Evolutionary conservation across 352 stramenopile genomes (phyloP).

Genomic region (Phytophthora rubi): DNA sequence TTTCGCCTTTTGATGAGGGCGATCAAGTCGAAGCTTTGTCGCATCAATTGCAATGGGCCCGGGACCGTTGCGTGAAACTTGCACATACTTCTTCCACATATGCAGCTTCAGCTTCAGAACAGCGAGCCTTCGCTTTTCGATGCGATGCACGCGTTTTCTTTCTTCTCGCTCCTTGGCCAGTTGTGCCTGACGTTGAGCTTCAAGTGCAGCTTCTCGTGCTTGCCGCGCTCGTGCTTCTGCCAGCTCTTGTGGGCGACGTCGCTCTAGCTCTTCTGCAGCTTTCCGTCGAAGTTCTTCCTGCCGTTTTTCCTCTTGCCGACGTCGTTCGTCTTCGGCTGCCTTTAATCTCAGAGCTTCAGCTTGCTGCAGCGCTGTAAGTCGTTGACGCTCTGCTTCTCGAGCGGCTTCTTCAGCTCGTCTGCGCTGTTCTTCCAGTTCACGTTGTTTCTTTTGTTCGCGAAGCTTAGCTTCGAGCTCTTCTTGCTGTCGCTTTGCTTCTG

Average conservation of each 20-base stretch:
- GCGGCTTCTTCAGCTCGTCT: slow-evolving; percentile 46
- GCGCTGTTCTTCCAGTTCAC: slow-evolving; percentile 55
- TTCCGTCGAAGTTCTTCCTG: slow-evolving; percentile 44
- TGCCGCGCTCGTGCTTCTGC: slow-evolving; percentile 48
- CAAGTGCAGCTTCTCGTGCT: slow-evolving; percentile 48
- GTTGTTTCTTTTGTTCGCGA: slow-evolving; percentile 43
- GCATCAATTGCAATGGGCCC: slow-evolving; percentile 50
- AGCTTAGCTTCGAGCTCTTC: slow-evolving; percentile 43
- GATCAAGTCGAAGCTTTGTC: slow-evolving; percentile 37
- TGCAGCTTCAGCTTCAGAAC: slow-evolving; percentile 65
- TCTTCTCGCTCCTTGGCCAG: slow-evolving; percentile 55
- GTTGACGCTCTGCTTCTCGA: slow-evolving; percentile 39
- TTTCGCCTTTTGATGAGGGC: slow-evolving; percentile 51
- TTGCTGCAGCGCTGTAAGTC: slow-evolving; percentile 31
- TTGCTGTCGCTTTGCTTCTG: slow-evolving; percentile 34
- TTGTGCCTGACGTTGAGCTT: slow-evolving; percentile 55
- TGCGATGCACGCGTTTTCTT: slow-evolving; percentile 34
- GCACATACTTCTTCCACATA: slow-evolving; percentile 72
- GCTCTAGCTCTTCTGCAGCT: slow-evolving; percentile 50
- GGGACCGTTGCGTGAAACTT: slow-evolving; percentile 47
- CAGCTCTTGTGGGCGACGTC: slow-evolving; percentile 48
- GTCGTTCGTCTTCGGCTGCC: slow-evolving; percentile 52
- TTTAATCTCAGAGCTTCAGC: slow-evolving; percentile 33
- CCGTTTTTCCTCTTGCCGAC: slow-evolving; percentile 41
- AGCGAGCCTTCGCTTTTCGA: slow-evolving; percentile 58